Conservation (phyloP, 768 basidiomycete species). For the Hygrophorus russula region DNA sequence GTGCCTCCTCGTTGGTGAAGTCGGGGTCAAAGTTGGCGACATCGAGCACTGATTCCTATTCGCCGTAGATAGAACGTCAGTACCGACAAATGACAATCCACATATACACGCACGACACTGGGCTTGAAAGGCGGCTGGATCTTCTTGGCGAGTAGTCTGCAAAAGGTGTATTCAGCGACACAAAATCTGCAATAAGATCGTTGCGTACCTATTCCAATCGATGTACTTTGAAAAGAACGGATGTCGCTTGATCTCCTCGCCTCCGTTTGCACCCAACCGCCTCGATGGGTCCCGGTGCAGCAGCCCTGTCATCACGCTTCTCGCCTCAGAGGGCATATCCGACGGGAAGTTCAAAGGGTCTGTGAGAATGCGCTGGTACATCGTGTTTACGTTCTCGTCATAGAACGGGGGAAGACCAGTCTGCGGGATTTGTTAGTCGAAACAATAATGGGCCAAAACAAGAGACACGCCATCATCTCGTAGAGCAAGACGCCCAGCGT, state of each 20-base stretch:
- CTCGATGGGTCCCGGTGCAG: conserved; percentile 80
- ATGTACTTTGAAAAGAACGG: conserved; percentile 92
- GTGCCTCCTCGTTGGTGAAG: conserved; percentile 90
- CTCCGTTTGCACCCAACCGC: conserved; percentile 86
- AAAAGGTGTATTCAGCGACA: not conserved
- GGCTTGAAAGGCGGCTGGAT: conserved; percentile 98
- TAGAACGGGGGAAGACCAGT: conserved; percentile 97
- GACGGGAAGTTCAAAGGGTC: conserved; percentile 89
- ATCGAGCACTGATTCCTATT: conserved; percentile 84
- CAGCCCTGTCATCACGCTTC: conserved; percentile 79
- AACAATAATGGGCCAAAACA: conserved; percentile 8
- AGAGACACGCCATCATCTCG: conserved; percentile 76
- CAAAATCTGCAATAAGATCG: conserved; percentile 9
- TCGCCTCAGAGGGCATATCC: conserved; percentile 82
- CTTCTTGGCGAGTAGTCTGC: conserved; percentile 78
- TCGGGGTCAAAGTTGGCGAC: conserved; percentile 97
- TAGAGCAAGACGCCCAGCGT: conserved; percentile 92
- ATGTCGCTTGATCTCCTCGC: conserved; percentile 92
- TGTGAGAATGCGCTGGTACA: conserved; percentile 91
- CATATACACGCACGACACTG: conserved; percentile 62
- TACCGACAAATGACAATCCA: not conserved
- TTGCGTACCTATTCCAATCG: conserved; percentile 71
- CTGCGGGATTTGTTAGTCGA: conserved; percentile 23
- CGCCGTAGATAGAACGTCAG: conserved; percentile 6
- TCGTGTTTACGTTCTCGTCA: conserved; percentile 96